Evolutionary conservation across 768 basidiomycete genomes (phyloP), one percentile per base, ranked within the genome.

Genomic region (Lactarius hengduanensis): DNA sequence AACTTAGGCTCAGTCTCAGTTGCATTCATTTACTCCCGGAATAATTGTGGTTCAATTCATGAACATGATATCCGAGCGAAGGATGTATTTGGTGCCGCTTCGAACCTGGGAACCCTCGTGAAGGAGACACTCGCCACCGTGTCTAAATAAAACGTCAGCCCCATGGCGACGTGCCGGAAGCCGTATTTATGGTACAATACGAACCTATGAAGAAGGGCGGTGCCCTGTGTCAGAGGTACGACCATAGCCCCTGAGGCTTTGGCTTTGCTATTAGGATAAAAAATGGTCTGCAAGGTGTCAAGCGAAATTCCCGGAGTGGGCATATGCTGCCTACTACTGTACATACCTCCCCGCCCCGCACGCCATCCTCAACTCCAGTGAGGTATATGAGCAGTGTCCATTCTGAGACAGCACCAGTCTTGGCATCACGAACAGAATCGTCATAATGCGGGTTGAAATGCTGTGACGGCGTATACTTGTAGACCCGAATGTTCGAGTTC

Each of bases 401-500:
- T 73, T 91, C 89, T 40, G 87, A 89, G 72, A 82, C 84, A 1
- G 82, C 80, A 4, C 86, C 86, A 8, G 87, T 86, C 60, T 78
- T 72, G 4, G 80, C 63, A 72, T 89, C 88, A 9, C 80, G 79
- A 32, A 89, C 84, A 22, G 85, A 84, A 71, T 90, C 89, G 69
- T 92, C 90, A 71, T 91, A 92, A 73, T 91, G 90, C 16, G 85
- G 83, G 26, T 88, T 88, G 75, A 92, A 91, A 75, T 86, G 83
- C 67, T 89, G 87, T 0, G 79, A 79, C 30, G 83, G 76, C 3
- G 80, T 79, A 72, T 90, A 91, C 70, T 86, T 86, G 74, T 91
- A 91, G 67, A 91, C 74, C 34, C 91, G 79, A 38, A 92, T 91
- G 72, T 91, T 91, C 2, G 87, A 82, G 74, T 91, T 92, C 63